Evolutionary conservation across 306 rosid genomes (phyloP).

Genomic region (Medicago lupulina): DNA sequence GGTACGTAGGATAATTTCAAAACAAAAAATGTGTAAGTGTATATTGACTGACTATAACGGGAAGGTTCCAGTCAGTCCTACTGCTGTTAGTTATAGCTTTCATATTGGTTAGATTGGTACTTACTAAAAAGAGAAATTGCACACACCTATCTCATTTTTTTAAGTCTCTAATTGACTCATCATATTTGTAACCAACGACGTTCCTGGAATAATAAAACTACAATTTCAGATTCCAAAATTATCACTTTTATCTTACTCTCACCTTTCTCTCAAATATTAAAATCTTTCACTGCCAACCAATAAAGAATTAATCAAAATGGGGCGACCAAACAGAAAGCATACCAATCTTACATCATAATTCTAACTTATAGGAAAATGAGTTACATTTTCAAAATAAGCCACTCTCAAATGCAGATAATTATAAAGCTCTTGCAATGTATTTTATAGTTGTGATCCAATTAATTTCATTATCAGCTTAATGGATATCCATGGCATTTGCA

Average conservation of each 20-base stretch:
- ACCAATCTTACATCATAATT: constrained; percentile 17
- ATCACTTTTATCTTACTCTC: background rate
- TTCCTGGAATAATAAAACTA: background rate
- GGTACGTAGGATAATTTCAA: constrained; percentile 18
- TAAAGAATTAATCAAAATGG: background rate
- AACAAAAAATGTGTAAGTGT: too few species aligned
- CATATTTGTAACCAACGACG: background rate
- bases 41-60: constrained; percentile 7
- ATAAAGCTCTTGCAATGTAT: background rate
- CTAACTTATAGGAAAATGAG: background rate
- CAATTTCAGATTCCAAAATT: constrained; percentile 3
- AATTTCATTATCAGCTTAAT: background rate
- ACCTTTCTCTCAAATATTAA: background rate
- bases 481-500: background rate
- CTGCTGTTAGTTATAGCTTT: background rate
- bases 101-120: background rate
- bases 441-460: background rate
- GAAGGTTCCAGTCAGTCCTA: background rate
- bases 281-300: background rate
- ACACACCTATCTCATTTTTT: background rate
- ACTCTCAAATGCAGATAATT: constrained; percentile 24
- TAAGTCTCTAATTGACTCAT: background rate
- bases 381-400: constrained; percentile 5
- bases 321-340: background rate
- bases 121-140: background rate